Conservation (phyloP, 2,329 filamentous ascomycete genomes). For the Elsinoe australis region DNA sequence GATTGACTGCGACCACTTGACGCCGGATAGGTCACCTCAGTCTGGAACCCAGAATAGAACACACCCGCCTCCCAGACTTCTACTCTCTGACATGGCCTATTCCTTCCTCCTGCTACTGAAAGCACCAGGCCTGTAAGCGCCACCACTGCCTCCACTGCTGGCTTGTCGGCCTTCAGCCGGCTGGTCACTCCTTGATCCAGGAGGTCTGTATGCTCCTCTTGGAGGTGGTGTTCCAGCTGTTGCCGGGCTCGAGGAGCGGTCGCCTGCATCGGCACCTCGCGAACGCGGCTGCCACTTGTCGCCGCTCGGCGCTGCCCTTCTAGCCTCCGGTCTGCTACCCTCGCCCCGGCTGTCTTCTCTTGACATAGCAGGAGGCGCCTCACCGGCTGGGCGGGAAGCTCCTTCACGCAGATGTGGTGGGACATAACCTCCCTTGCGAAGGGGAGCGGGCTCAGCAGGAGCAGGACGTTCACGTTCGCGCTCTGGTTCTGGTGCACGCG, state of each 20-base stretch:
- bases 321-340: too few species aligned
- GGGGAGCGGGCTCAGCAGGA: slow-evolving; percentile 33
- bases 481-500: slow-evolving; percentile 29
- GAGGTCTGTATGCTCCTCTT: slow-evolving; percentile 24
- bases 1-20: background rate
- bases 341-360: slow-evolving; percentile 22
- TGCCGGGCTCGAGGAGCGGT: slow-evolving; percentile 21
- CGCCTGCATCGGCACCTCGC: slow-evolving; percentile 22
- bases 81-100: slow-evolving; percentile 9
- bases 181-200: slow-evolving; percentile 22
- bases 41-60: background rate
- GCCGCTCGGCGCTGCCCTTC: slow-evolving; percentile 16
- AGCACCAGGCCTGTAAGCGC: slow-evolving; percentile 20
- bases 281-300: slow-evolving; percentile 18
- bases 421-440: slow-evolving; percentile 39
- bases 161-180: slow-evolving; percentile 20
- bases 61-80: background rate
- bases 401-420: slow-evolving; percentile 38
- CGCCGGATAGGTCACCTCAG: background rate
- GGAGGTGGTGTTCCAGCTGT: slow-evolving; percentile 13
- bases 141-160: slow-evolving; percentile 17
- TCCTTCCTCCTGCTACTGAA: slow-evolving; percentile 16
- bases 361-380: slow-evolving; percentile 26
- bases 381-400: slow-evolving; percentile 25
- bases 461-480: slow-evolving; percentile 30